A percentile compares a stretch with the other conserved stretches of the same genome.
Evolutionary conservation across 176 grass and related monocot genomes (phyloP).

Genomic region (Phoenix roebelenii): DNA sequence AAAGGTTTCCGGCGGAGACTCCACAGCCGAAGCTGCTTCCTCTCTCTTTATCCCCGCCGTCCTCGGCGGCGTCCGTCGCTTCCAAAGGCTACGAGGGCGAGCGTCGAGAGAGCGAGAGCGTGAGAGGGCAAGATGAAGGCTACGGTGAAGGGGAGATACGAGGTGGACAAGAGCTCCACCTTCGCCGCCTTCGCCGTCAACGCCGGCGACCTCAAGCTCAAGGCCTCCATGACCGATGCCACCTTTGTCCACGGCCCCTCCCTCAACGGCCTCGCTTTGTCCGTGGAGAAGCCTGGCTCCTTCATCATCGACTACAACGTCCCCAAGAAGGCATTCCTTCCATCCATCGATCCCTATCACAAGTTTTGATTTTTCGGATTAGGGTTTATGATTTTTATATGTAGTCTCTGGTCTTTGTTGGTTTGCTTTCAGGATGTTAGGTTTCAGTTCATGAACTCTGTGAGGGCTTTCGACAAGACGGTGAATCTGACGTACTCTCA

Average conservation of each 20-base stretch:
- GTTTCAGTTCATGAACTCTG: conserved; percentile 92
- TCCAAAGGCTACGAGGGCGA: not conserved
- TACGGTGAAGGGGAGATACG: conserved; percentile 68
- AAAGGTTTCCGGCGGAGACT: no score
- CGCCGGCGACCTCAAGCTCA: conserved; percentile 60
- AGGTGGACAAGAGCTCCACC: conserved; percentile 45
- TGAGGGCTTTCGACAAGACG: conserved; percentile 54
- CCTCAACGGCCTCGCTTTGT: conserved; percentile 57
- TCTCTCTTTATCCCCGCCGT: no score
- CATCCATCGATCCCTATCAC: not conserved
- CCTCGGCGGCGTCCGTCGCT: no score
- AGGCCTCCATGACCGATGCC: conserved; percentile 69
- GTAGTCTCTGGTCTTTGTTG: not conserved
- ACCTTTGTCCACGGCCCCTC: conserved; percentile 65
- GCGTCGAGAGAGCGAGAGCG: not conserved
- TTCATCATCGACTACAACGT: conserved; percentile 77
- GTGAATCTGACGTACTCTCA: conserved; percentile 80
- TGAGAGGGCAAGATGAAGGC: conserved; percentile 37
- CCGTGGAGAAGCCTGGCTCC: conserved; percentile 76
- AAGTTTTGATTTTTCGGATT: not conserved
- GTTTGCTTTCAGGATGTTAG: conserved; percentile 43
- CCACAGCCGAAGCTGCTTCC: no score
- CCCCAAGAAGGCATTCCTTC: conserved; percentile 26
- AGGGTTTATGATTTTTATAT: no score
- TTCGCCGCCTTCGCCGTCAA: conserved; percentile 21